Percentiles rank a stretch among this genome's conserved stretches.
phyloP scores from a whole-genome alignment of 2,329 filamentous ascomycete genomes.

The Torrubiellomyces zombiae region DNA sequence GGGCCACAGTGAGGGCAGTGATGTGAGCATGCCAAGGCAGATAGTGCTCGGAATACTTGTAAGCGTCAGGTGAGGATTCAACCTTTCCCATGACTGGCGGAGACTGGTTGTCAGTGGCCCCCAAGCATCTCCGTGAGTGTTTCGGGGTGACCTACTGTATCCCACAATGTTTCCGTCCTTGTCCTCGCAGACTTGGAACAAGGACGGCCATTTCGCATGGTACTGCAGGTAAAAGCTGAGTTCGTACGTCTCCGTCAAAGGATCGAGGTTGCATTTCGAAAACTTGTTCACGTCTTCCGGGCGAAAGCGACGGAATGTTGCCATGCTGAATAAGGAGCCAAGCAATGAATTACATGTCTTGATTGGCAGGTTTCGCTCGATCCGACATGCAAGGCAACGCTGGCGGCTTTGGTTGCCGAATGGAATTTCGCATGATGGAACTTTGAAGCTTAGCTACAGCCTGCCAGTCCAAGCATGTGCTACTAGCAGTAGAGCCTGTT shows the following conservation, averaged over 20 bases:
- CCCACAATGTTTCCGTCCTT: slow-evolving; percentile 76
- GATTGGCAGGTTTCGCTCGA: too few relatives aligned
- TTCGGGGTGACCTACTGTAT: slow-evolving; percentile 51
- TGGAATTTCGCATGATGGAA: too few relatives aligned
- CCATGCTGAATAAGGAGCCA: too few relatives aligned
- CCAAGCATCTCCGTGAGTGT: slow-evolving; percentile 1
- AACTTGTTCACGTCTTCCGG: slow-evolving; percentile 75
- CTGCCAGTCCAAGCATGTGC: too few relatives aligned
- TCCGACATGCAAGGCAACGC: too few relatives aligned
- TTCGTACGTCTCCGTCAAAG: slow-evolving; percentile 95
- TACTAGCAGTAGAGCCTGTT: too few relatives aligned
- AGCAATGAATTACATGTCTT: too few relatives aligned
- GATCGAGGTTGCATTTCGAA: slow-evolving; percentile 90
- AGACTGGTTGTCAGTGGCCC: slow-evolving; percentile 10
- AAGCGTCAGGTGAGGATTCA: slow-evolving; percentile 65
- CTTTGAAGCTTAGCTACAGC: too few relatives aligned
- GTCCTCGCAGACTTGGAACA: slow-evolving; percentile 86
- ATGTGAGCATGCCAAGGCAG: slow-evolving; percentile 99
- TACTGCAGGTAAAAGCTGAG: slow-evolving; percentile 92
- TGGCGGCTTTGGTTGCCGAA: too few relatives aligned
- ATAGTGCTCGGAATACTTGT: slow-evolving; percentile 68
- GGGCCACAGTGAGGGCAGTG: slow-evolving; percentile 84
- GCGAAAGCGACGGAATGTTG: slow-evolving; percentile 70
- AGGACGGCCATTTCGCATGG: slow-evolving; percentile 83
- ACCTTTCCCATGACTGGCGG: slow-evolving; percentile 88